phyloP scores from a whole-genome alignment of 2,329 filamentous ascomycete species.

The Ustulina deusta region DNA sequence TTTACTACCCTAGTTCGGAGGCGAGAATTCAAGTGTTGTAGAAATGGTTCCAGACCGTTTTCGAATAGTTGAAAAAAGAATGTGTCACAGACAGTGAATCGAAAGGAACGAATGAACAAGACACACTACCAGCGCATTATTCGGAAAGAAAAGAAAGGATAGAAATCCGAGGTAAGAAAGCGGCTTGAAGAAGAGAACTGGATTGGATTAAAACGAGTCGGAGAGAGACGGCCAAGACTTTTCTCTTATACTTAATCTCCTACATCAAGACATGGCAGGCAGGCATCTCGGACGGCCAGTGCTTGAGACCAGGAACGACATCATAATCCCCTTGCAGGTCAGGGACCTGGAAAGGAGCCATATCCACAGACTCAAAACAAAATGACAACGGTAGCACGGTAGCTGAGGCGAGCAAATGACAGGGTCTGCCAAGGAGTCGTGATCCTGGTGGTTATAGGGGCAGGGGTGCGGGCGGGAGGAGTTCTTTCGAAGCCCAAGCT shows the following conservation, averaged over 20 bases:
- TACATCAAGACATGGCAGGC: slow-evolving; percentile 39
- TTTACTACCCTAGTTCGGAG: slow-evolving; percentile 41
- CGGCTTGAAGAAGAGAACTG: slow-evolving; percentile 48
- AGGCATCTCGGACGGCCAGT: slow-evolving; percentile 45
- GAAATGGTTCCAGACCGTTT: slow-evolving; percentile 65
- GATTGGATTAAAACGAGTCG: slow-evolving; percentile 44
- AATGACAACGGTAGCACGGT: slow-evolving; percentile 50
- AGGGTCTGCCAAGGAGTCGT: slow-evolving; percentile 45
- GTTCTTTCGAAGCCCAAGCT: slow-evolving; percentile 39
- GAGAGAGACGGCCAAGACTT: slow-evolving; percentile 56
- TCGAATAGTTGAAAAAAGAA: slow-evolving; percentile 57
- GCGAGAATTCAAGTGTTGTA: slow-evolving; percentile 47
- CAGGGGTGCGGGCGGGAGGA: slow-evolving; percentile 40
- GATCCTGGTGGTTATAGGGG: slow-evolving; percentile 31
- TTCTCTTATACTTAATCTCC: slow-evolving; percentile 54
- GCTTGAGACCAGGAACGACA: slow-evolving; percentile 48
- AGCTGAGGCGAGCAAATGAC: slow-evolving; percentile 50
- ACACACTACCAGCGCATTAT: slow-evolving; percentile 63
- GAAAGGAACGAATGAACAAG: slow-evolving; percentile 63
- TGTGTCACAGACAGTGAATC: slow-evolving; percentile 58
- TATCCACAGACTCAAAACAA: slow-evolving; percentile 59
- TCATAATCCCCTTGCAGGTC: slow-evolving; percentile 45
- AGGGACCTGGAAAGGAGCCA: slow-evolving; percentile 49
- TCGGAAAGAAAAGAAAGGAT: slow-evolving; percentile 53
- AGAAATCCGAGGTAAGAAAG: slow-evolving; percentile 46